phyloP scores from a whole-genome alignment of 768 basidiomycete species.

The Mycena filopes region DNA sequence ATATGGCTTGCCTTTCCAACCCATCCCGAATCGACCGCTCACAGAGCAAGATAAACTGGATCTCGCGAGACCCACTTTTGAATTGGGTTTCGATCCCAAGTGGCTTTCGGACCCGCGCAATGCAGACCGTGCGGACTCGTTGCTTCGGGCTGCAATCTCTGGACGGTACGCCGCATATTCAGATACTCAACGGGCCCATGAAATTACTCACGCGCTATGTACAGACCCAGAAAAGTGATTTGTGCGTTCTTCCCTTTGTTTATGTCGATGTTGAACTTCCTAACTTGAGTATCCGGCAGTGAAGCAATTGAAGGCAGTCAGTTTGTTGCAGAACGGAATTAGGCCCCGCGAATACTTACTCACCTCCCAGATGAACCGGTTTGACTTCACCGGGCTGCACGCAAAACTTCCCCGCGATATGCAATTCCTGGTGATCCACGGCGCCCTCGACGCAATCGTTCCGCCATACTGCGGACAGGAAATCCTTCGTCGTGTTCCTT shows the following conservation, averaged over 20 bases:
- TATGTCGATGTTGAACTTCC: background rate
- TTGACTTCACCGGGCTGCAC: conserved; percentile 46
- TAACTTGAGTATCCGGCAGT: conserved; percentile 39
- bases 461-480: conserved; percentile 50
- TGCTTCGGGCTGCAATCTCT: conserved; percentile 37
- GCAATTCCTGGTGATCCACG: conserved; percentile 53
- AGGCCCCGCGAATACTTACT: no score
- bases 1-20: conserved; percentile 39
- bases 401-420: conserved; percentile 43
- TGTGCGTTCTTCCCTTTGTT: conserved; percentile 33
- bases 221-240: conserved; percentile 44
- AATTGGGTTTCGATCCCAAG: conserved; percentile 45
- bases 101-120: conserved; percentile 47
- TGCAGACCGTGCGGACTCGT: conserved; percentile 38
- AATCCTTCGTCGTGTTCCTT: conserved; percentile 49
- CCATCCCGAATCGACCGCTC: conserved; percentile 30
- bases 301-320: conserved; percentile 47
- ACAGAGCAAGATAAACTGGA: conserved; percentile 45
- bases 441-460: conserved; percentile 50
- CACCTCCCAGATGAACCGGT: conserved; percentile 37
- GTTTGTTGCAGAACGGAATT: conserved; percentile 8
- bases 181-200: background rate
- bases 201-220: background rate
- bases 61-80: conserved; percentile 41
- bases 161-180: no score